A percentile compares a stretch with the other conserved stretches of the same genome.
These are phyloP conservation scores for Aspergillus fijiensis DNA, from an alignment of 2,329 filamentous ascomycete genomes.

Conservation along the genomic window DNA sequence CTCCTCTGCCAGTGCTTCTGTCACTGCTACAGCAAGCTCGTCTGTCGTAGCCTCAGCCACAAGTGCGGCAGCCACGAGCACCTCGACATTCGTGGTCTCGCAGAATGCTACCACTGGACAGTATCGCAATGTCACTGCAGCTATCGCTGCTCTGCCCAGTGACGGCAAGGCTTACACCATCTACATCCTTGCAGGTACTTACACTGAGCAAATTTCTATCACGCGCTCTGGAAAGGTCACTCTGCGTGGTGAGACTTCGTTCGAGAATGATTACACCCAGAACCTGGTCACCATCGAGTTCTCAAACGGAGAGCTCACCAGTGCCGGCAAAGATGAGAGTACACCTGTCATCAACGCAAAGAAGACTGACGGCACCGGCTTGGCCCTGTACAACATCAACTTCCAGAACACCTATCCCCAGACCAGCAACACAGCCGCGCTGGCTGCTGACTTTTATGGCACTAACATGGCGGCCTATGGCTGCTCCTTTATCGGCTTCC, in stretches of 20 bases:
- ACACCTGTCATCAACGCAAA: conserved; percentile 49
- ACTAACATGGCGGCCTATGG: conserved; percentile 29
- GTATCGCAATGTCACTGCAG: conserved; percentile 45
- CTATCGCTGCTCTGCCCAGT: conserved; percentile 46
- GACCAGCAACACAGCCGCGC: conserved; percentile 35
- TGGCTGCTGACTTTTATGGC: conserved; percentile 34
- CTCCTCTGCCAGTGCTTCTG: background rate
- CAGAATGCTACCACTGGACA: conserved; percentile 36
- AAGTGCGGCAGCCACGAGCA: background rate
- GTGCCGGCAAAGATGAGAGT: conserved; percentile 41
- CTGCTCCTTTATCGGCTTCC: background rate
- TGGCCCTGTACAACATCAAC: conserved; percentile 34
- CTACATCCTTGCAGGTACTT: conserved; percentile 42
- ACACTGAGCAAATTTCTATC: conserved; percentile 44
- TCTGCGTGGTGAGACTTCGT: conserved; percentile 34
- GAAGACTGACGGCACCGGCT: conserved; percentile 33
- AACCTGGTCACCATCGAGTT: conserved; percentile 41
- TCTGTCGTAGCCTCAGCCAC: background rate
- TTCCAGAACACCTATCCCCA: conserved; percentile 34
- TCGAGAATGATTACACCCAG: conserved; percentile 37
- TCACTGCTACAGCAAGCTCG: background rate
- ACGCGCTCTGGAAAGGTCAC: conserved; percentile 43
- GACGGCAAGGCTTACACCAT: conserved; percentile 44
- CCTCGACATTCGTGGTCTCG: conserved; percentile 34
- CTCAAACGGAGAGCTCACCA: conserved; percentile 42